Percentiles rank a stretch among this genome's conserved stretches.
Conservation (phyloP, 768 basidiomycete genomes). For the Lentinula sp. region DNA sequence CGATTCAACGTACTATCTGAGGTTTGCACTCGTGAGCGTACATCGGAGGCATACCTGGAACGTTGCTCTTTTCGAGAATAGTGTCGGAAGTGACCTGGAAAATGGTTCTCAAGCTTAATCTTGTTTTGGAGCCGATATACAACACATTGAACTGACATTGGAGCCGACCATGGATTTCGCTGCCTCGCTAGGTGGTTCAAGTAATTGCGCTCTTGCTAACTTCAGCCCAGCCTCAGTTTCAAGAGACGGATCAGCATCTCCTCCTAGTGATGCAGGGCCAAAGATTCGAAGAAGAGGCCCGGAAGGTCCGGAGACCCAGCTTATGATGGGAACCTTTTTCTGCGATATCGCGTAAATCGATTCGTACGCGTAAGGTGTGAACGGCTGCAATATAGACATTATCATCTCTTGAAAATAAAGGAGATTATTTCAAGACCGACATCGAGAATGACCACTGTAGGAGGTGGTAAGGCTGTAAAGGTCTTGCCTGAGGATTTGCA, state of each 20-base stretch:
- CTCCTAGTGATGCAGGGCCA: not conserved
- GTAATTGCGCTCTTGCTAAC: not conserved
- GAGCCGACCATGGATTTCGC: not conserved
- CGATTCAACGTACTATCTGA: not conserved
- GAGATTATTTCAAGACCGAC: not conserved
- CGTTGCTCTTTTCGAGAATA: not conserved
- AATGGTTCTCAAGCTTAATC: too few relatives aligned
- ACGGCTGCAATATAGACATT: not conserved
- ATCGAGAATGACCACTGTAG: constrained; percentile 1
- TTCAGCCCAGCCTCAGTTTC: not conserved
- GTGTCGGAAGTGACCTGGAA: not conserved
- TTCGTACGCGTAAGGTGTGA: not conserved
- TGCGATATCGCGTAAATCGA: not conserved
- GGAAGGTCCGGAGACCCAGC: not conserved
- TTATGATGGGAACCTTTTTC: not conserved
- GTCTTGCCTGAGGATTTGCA: not conserved
- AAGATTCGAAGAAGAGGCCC: not conserved
- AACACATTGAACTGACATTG: not conserved
- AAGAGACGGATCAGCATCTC: not conserved
- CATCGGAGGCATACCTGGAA: constrained; percentile 1
- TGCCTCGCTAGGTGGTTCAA: not conserved
- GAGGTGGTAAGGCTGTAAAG: not conserved
- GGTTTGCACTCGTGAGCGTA: not conserved
- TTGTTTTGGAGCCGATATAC: too few relatives aligned
- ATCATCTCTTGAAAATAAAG: not conserved